Evolutionary conservation across 2,329 filamentous ascomycete species (phyloP), one percentile per base, ranked within the genome.

Genomic region (Mycosphaerella sp.): DNA sequence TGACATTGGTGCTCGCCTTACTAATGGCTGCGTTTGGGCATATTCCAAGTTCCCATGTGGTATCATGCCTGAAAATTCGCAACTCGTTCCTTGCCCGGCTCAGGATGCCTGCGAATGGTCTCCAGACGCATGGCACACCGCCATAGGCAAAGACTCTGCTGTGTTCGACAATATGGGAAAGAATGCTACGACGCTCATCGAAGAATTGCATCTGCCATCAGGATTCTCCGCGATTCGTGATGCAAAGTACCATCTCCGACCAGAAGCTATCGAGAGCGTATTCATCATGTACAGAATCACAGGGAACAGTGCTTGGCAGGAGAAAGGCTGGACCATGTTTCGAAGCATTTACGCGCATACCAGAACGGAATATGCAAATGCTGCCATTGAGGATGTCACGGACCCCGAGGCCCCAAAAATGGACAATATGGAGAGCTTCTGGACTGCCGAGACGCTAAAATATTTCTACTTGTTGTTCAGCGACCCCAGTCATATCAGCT

Each of bases 211-310:
- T 9, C 62, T 85, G 4, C 76, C 78, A 6, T 72, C 70, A 5
- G 84, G 83, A 17, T 80, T 85, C 66, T 73, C 77, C 2, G 72
- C 73, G 14, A 76, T 85, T 45, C 68, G 72, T 41, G 80, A 84
- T 54, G 70, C 74, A 40, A 76, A 77, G 52, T 88, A 87, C 65
- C 80, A 86, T 31, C 74, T 89, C 43, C 79, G 84, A 6, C 87
- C 87, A 17, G 87, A 92, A 71, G 87, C 87, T 2, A 89, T 92
- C 51, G 87, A 92, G 73, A 86, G 83, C 11, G 80, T 93, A 4
- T 92, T 89, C 69, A 80, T 89, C 66, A 81, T 92, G 75, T 89
- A 85, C 68, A 80, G 86, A 54, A 76, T 88, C 55, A 89, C 86
- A 0, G 86, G 85, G 26, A 81, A 87, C 59, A 61, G 75, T 1